A percentile compares a stretch with the other conserved stretches of the same genome.
Evolutionary conservation across 208 protist genomes (phyloP).

Genomic region (Wallacemonas sp.): DNA sequence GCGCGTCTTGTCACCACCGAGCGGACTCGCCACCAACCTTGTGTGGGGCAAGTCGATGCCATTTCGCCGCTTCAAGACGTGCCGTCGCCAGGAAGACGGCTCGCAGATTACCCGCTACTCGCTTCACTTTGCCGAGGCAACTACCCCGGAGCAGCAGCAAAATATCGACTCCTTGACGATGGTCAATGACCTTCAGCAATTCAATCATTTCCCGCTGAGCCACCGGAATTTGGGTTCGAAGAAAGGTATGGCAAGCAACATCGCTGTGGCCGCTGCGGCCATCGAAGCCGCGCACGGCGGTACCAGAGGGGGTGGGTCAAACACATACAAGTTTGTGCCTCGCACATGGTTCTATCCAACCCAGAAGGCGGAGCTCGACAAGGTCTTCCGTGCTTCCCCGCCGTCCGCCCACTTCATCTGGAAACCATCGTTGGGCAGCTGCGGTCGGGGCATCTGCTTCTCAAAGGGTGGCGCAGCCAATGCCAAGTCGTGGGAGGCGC

Average conservation of each 20-base stretch:
- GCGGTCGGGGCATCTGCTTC: slow-evolving; percentile 85
- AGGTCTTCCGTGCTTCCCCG: slow-evolving; percentile 36
- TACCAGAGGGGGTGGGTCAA: not conserved
- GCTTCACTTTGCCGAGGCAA: not conserved
- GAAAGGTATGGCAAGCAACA: slow-evolving; percentile 64
- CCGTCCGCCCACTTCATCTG: slow-evolving; percentile 71
- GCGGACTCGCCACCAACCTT: slow-evolving; percentile 54
- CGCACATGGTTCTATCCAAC: slow-evolving; percentile 84
- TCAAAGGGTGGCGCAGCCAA: slow-evolving; percentile 48
- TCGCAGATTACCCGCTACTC: not conserved
- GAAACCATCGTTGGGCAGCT: slow-evolving; percentile 91
- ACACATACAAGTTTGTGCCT: slow-evolving; percentile 63
- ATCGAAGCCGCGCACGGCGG: slow-evolving; percentile 2
- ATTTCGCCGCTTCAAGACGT: slow-evolving; percentile 20
- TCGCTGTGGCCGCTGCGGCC: slow-evolving; percentile 22
- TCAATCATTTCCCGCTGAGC: slow-evolving; percentile 90
- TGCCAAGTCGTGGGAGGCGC: slow-evolving; percentile 39
- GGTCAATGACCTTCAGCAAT: slow-evolving; percentile 45
- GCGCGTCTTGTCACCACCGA: slow-evolving; percentile 23
- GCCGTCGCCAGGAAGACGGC: not conserved
- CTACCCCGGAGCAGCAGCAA: slow-evolving; percentile 17
- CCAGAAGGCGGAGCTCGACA: slow-evolving; percentile 50
- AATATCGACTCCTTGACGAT: slow-evolving; percentile 17
- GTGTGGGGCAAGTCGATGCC: slow-evolving; percentile 76
- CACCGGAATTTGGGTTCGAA: slow-evolving; percentile 86